phyloP scores from a whole-genome alignment of 1,139 yeast genomes.

The Lodderomyces pseudojiufengensis region DNA sequence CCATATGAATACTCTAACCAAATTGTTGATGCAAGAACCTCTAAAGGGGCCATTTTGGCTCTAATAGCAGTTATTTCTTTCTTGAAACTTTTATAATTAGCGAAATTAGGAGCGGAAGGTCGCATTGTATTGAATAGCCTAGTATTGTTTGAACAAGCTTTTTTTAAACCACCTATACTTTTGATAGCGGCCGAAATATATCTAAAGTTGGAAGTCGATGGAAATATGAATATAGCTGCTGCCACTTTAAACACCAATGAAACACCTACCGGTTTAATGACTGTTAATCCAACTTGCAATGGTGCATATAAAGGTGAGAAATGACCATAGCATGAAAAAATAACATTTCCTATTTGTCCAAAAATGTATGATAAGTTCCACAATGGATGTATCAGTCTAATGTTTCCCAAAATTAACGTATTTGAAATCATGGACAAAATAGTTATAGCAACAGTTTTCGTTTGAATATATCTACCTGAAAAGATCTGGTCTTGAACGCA shows the following conservation, averaged over 20 bases:
- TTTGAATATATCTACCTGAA: slow-evolving; percentile 28
- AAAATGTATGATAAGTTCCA: slow-evolving; percentile 21
- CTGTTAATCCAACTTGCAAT: slow-evolving; percentile 16
- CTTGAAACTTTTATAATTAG: slow-evolving; percentile 20
- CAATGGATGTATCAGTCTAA: slow-evolving; percentile 21
- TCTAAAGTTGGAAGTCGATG: slow-evolving; percentile 27
- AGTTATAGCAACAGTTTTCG: slow-evolving; percentile 24
- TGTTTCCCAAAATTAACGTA: slow-evolving; percentile 22
- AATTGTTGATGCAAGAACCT: slow-evolving; percentile 20
- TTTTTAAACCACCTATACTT: slow-evolving; percentile 16
- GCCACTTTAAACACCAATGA: slow-evolving; percentile 21
- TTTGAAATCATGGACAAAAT: slow-evolving; percentile 25
- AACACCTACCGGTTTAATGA: slow-evolving; percentile 26
- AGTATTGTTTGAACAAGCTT: slow-evolving; percentile 19
- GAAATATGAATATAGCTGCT: slow-evolving; percentile 23
- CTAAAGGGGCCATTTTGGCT: slow-evolving; percentile 20
- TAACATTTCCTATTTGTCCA: slow-evolving; percentile 22
- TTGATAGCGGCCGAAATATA: slow-evolving; percentile 20
- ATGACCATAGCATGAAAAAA: slow-evolving; percentile 24
- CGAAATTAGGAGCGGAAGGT: slow-evolving; percentile 27
- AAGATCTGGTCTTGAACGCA: slow-evolving; percentile 24
- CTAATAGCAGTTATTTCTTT: slow-evolving; percentile 21
- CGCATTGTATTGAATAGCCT: slow-evolving; percentile 25
- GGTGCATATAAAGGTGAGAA: slow-evolving; percentile 29
- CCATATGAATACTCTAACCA: slow-evolving; percentile 27